Conservation (phyloP, 163 green algal genomes). For the Coccomyxa subellipsoidea region DNA sequence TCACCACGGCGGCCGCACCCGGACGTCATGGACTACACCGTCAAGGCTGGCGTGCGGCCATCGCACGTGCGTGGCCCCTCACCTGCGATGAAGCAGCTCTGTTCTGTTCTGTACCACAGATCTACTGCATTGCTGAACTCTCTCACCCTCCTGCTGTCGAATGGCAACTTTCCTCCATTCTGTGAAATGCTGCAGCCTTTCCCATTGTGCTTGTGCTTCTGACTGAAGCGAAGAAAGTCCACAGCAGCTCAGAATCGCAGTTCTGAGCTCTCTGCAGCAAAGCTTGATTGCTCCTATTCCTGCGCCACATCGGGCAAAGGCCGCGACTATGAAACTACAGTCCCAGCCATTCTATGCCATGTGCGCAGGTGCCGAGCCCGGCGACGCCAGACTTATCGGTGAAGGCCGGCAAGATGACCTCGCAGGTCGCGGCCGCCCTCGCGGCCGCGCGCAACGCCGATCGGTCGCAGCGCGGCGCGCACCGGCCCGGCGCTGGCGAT, state of each 20-base stretch:
- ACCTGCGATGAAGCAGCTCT: neutral
- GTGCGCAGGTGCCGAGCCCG: neutral
- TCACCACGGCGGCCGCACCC: neutral
- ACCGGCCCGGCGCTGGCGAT: neutral
- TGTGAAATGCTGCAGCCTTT: neutral
- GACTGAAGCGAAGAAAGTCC: too few species aligned
- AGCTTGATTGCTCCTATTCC: too few species aligned
- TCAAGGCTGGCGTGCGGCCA: too few species aligned
- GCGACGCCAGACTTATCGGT: neutral
- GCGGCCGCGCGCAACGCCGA: neutral
- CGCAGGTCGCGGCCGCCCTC: neutral
- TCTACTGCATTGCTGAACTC: neutral
- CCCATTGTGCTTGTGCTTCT: too few species aligned
- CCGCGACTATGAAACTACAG: too few species aligned
- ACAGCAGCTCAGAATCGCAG: too few species aligned
- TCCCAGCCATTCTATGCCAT: too few species aligned
- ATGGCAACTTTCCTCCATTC: neutral
- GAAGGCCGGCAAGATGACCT: neutral
- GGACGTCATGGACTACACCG: conserved; percentile 3
- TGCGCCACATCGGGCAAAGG: too few species aligned
- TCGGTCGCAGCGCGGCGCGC: neutral
- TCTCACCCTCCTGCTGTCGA: neutral
- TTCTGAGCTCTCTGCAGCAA: too few species aligned
- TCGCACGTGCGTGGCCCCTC: neutral
- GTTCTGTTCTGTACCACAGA: neutral